These are phyloP conservation scores for Fusarium caatingaense DNA, from an alignment of 2,329 filamentous ascomycete genomes.

Conservation along the genomic window DNA sequence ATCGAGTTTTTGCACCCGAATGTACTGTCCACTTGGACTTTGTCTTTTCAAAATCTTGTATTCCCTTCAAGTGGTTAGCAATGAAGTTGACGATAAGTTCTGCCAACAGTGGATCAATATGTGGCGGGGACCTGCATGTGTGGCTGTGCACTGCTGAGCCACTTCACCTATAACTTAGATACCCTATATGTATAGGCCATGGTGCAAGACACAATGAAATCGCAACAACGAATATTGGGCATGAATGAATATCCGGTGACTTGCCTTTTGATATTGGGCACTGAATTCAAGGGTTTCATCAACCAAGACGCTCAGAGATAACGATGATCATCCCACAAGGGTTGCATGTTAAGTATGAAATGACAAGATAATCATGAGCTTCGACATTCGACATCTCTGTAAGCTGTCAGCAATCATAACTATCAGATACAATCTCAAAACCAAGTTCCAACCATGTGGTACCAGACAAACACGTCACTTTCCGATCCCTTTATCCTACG, in stretches of 20 bases:
- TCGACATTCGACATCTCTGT: constrained; percentile 1
- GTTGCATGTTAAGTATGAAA: background rate
- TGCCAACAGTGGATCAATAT: constrained; percentile 38
- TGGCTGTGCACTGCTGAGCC: constrained; percentile 33
- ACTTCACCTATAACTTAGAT: background rate
- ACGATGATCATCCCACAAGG: background rate
- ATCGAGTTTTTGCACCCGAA: background rate
- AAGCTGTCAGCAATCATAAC: background rate
- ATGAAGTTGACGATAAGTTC: constrained; percentile 45
- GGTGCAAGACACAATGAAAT: background rate
- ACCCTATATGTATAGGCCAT: constrained; percentile 2
- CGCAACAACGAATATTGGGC: background rate
- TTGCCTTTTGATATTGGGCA: background rate
- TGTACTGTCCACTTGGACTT: constrained; percentile 26
- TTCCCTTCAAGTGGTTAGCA: constrained; percentile 18
- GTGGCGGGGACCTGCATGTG: constrained; percentile 35
- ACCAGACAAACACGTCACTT: constrained; percentile 27
- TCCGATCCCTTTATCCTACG: constrained; percentile 18
- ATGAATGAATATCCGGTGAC: background rate
- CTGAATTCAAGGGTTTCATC: background rate
- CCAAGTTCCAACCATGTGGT: constrained; percentile 14
- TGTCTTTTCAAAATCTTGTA: constrained; percentile 29
- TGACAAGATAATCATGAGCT: constrained; percentile 15
- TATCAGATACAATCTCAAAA: background rate
- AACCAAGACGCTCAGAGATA: background rate